Conservation (phyloP, 1,284 basidiomycete species). For the Psilocybe mexicana region DNA sequence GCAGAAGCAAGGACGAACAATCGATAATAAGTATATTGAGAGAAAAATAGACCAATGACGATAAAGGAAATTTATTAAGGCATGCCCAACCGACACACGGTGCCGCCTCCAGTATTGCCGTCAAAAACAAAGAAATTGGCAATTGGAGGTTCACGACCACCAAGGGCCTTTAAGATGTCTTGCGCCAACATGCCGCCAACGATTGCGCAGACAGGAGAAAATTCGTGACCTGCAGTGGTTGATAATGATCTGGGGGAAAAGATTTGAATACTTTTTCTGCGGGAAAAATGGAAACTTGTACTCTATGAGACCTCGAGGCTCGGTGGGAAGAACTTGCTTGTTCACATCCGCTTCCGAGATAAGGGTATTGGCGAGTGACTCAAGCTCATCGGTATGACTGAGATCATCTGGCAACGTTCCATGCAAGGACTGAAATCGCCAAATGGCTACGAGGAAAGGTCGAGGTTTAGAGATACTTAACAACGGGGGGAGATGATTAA, state of each 20-base stretch:
- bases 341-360: slow-evolving; percentile 68
- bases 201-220: slow-evolving; percentile 89
- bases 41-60: neutral
- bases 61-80: slow-evolving; percentile 27
- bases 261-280: slow-evolving; percentile 1
- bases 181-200: slow-evolving; percentile 94
- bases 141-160: slow-evolving; percentile 88
- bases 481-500: slow-evolving; percentile 24
- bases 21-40: neutral
- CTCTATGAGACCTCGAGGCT: slow-evolving; percentile 61
- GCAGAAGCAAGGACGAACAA: neutral
- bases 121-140: slow-evolving; percentile 93
- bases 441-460: slow-evolving; percentile 57
- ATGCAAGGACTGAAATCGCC: slow-evolving; percentile 77
- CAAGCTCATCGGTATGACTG: slow-evolving; percentile 56
- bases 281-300: slow-evolving; percentile 33
- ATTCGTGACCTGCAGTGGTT: slow-evolving; percentile 78
- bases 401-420: slow-evolving; percentile 54
- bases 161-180: slow-evolving; percentile 91
- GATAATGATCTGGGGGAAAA: slow-evolving; percentile 51
- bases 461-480: neutral
- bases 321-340: slow-evolving; percentile 57
- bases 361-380: slow-evolving; percentile 60
- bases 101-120: slow-evolving; percentile 76
- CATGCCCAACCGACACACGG: slow-evolving; percentile 57